These are phyloP conservation scores for Entomortierella beljakovae DNA, from an alignment of 192 early-diverging fungal genomes.

Conservation along the genomic window DNA sequence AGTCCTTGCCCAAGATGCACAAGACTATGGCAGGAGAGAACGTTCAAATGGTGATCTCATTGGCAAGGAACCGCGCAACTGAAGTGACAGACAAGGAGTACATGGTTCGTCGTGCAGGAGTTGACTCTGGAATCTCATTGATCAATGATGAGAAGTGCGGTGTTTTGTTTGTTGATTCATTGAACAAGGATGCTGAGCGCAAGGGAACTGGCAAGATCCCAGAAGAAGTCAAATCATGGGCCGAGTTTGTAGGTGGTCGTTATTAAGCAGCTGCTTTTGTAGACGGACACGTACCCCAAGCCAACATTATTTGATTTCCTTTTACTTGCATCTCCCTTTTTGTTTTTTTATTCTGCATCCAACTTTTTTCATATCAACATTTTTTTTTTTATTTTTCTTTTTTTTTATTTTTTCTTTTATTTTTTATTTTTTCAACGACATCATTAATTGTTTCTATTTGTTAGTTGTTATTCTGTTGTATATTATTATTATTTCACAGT, in stretches of 20 bases:
- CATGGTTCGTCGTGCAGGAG: slow-evolving; percentile 90
- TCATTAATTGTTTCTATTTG: slow-evolving; percentile 1
- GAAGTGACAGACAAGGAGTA: slow-evolving; percentile 76
- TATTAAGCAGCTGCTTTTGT: slow-evolving; percentile 38
- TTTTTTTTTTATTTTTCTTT: slow-evolving; percentile 14
- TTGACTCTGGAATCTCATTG: slow-evolving; percentile 96
- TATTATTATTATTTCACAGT: background rate
- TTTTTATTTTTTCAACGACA: background rate
- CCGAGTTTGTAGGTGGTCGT: slow-evolving; percentile 71
- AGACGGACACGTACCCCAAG: background rate
- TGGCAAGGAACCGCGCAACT: slow-evolving; percentile 73
- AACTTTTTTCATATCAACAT: too few relatives aligned
- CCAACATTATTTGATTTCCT: background rate
- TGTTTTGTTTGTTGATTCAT: slow-evolving; percentile 90
- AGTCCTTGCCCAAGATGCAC: slow-evolving; percentile 67
- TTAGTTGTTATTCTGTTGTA: background rate
- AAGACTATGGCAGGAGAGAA: slow-evolving; percentile 67
- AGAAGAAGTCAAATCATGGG: slow-evolving; percentile 76
- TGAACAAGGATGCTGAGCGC: slow-evolving; percentile 63
- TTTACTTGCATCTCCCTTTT: slow-evolving; percentile 8
- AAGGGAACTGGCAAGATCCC: slow-evolving; percentile 59
- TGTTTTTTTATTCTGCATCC: slow-evolving; percentile 21
- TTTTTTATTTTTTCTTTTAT: background rate
- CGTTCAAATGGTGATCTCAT: slow-evolving; percentile 79
- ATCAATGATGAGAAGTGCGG: slow-evolving; percentile 97